phyloP scores from a whole-genome alignment of 148 eudicot species.

The Cornus kousa region DNA sequence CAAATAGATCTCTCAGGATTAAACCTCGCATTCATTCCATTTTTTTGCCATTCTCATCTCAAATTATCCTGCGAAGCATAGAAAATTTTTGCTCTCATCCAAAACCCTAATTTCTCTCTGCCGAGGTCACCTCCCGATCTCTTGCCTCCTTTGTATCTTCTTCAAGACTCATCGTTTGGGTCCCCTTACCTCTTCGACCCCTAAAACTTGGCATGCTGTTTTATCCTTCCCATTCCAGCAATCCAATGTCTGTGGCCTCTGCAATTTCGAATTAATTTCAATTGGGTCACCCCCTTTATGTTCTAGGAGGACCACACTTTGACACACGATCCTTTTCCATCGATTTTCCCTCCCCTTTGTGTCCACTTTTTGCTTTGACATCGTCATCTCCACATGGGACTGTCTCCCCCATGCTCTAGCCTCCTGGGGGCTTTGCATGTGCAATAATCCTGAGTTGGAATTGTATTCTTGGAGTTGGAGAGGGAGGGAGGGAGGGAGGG shows the following conservation, averaged over 20 bases:
- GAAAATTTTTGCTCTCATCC: conserved; percentile 57
- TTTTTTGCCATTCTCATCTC: conserved; percentile 48
- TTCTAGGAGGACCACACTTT: conserved; percentile 79
- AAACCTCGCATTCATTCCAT: conserved; percentile 41
- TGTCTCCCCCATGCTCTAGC: conserved; percentile 50
- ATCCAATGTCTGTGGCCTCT: conserved; percentile 74
- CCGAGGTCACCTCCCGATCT: conserved; percentile 17
- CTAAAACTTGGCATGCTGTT: conserved; percentile 47
- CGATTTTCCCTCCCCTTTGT: conserved; percentile 61
- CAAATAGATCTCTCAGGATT: conserved; percentile 57
- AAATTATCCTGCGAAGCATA: conserved; percentile 72
- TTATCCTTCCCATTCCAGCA: conserved; percentile 79
- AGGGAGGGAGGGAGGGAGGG: conserved; percentile 29
- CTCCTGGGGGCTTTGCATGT: conserved; percentile 83
- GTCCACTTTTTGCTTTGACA: conserved; percentile 49
- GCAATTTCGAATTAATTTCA: conserved; percentile 58
- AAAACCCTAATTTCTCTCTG: conserved; percentile 55
- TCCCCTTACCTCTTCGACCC: conserved; percentile 77
- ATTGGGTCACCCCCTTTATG: conserved; percentile 46
- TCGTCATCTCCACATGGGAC: conserved; percentile 33
- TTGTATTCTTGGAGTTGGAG: conserved; percentile 79
- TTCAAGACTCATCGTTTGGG: conserved; percentile 63
- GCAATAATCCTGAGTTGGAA: conserved; percentile 32
- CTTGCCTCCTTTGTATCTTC: conserved; percentile 74
- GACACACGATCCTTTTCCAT: conserved; percentile 80